Evolutionary conservation across 2,329 filamentous ascomycete genomes (phyloP).

Genomic region (Cladosporium austrohemisphaericum): DNA sequence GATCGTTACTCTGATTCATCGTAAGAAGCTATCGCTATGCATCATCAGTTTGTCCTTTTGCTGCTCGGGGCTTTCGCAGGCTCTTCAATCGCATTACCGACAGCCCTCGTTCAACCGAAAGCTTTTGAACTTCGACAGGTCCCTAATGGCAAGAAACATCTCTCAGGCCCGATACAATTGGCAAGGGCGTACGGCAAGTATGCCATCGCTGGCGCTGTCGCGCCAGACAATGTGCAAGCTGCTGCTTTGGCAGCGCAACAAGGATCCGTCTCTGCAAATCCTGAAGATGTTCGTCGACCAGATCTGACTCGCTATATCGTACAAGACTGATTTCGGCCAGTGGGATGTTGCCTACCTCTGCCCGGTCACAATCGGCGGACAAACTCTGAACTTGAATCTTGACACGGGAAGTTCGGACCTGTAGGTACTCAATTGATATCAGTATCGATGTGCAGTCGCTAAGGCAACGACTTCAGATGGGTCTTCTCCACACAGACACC

Average conservation of each 20-base stretch:
- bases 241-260: conserved; percentile 35
- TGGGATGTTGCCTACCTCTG: conserved; percentile 41
- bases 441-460: neutral
- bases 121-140: conserved; percentile 31
- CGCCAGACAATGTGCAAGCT: conserved; percentile 26
- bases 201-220: conserved; percentile 27
- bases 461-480: conserved; percentile 47
- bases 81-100: conserved; percentile 29
- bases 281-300: conserved; percentile 26
- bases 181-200: conserved; percentile 41
- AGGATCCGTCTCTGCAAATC: conserved; percentile 39
- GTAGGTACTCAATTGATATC: conserved; percentile 47
- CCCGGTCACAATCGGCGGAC: conserved; percentile 61
- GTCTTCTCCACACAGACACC: conserved; percentile 61
- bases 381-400: conserved; percentile 63
- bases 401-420: conserved; percentile 68
- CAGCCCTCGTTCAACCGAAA: conserved; percentile 23
- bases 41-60: conserved; percentile 24
- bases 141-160: conserved; percentile 27
- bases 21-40: too few relatives aligned
- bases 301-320: neutral
- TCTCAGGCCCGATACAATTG: conserved; percentile 37
- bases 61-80: conserved; percentile 29
- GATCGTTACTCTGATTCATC: too few relatives aligned
- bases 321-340: neutral